Percentiles rank a stretch among this genome's conserved stretches.
phyloP scores from a whole-genome alignment of 177 flowering plant genomes.

The Vitis hybrid region DNA sequence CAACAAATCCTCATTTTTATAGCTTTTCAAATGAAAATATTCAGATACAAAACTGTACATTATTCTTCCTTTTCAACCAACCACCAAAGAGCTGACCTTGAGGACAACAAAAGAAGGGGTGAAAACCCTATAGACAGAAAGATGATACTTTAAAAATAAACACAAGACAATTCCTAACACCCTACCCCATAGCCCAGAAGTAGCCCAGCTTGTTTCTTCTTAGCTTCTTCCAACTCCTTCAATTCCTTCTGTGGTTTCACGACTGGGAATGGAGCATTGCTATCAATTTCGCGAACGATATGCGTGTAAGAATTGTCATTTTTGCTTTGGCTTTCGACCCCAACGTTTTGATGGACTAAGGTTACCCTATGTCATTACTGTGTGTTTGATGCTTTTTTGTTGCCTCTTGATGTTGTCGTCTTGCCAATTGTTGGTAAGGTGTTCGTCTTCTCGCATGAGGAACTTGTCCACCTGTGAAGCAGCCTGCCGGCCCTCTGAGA shows the following conservation, averaged over 20 bases:
- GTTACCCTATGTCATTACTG: conserved; percentile 38
- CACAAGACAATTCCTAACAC: background rate
- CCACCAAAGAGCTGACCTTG: conserved; percentile 1
- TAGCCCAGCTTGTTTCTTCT: too few relatives aligned
- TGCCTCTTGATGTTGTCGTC: conserved; percentile 29
- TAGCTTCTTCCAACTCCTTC: background rate
- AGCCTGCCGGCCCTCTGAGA: conserved; percentile 89
- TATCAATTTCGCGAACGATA: background rate
- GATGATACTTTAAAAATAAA: background rate
- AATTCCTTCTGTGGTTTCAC: background rate
- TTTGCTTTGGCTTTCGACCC: too few relatives aligned
- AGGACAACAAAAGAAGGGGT: background rate
- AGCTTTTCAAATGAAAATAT: conserved; percentile 1
- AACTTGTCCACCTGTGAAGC: conserved; percentile 86
- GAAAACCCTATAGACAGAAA: conserved; percentile 11
- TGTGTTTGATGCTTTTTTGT: conserved; percentile 37
- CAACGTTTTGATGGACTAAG: too few relatives aligned
- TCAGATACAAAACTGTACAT: conserved; percentile 28
- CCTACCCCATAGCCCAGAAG: background rate
- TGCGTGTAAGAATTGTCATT: background rate
- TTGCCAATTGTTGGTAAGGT: conserved; percentile 12
- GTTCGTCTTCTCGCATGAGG: conserved; percentile 37
- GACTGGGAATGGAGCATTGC: background rate
- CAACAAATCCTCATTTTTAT: conserved; percentile 2
- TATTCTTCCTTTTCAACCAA: conserved; percentile 15